phyloP scores from a whole-genome alignment of 139 green algal genomes.

The Chlamydomonas sp. region DNA sequence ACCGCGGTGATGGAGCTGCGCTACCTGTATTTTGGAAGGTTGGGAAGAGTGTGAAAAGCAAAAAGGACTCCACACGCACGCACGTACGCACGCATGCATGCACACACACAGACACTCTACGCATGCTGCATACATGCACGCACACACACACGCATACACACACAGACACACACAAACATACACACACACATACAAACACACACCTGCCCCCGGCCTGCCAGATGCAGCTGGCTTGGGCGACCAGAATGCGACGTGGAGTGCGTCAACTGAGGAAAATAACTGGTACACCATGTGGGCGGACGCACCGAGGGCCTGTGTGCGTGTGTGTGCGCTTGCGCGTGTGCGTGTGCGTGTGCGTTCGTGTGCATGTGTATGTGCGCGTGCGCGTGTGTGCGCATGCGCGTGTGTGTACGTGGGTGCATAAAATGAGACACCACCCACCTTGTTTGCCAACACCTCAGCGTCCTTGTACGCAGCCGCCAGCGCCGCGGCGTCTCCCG shows the following conservation, averaged over 20 bases:
- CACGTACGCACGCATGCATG: neutral
- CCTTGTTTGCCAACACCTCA: too few relatives aligned
- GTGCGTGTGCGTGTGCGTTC: neutral
- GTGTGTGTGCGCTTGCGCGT: neutral
- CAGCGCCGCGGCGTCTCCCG: too few relatives aligned
- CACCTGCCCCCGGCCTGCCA: neutral
- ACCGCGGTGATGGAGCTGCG: too few relatives aligned
- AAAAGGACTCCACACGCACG: neutral
- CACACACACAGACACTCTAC: neutral
- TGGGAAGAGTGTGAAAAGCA: too few relatives aligned
- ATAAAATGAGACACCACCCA: too few relatives aligned
- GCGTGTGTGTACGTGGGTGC: too few relatives aligned
- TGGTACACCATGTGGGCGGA: neutral
- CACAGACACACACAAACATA: neutral
- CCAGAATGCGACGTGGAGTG: conserved; percentile 8
- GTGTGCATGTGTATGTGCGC: neutral
- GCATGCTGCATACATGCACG: neutral
- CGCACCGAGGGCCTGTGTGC: neutral
- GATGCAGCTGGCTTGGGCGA: neutral
- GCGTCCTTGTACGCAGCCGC: too few relatives aligned
- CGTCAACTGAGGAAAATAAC: neutral
- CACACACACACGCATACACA: neutral
- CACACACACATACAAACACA: neutral
- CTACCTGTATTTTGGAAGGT: too few relatives aligned
- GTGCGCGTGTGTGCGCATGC: too few relatives aligned